Percentiles rank a stretch among this genome's conserved stretches.
These are phyloP conservation scores for Neophaeococcomyces aloes DNA, from an alignment of 2,329 filamentous ascomycete genomes.

Conservation along the genomic window DNA sequence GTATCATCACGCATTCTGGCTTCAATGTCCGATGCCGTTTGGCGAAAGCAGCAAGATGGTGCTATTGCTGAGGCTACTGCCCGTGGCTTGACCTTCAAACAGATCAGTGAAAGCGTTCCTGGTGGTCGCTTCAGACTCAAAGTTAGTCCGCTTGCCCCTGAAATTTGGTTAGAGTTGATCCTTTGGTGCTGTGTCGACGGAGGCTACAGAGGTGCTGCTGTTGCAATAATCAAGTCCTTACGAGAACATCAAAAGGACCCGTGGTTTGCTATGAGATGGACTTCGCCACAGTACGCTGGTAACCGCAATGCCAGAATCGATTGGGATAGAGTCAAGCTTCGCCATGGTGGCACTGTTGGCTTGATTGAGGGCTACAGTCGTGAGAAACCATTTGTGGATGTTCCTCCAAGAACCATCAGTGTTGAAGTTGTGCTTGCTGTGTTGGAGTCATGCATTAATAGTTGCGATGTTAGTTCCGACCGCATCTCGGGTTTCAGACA, in stretches of 20 bases:
- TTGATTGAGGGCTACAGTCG: slow-evolving; percentile 14
- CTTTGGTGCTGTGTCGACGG: slow-evolving; percentile 43
- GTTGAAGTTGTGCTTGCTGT: slow-evolving; percentile 48
- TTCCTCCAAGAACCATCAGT: slow-evolving; percentile 42
- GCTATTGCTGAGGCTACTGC: slow-evolving; percentile 28
- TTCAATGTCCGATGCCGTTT: slow-evolving; percentile 37
- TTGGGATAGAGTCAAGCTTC: slow-evolving; percentile 13
- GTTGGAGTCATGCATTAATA: slow-evolving; percentile 43
- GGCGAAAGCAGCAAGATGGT: slow-evolving; percentile 32
- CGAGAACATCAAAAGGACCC: slow-evolving; percentile 19
- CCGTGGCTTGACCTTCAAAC: slow-evolving; percentile 21
- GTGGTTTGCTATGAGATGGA: slow-evolving; percentile 37
- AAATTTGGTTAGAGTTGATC: slow-evolving; percentile 41
- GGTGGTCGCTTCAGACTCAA: slow-evolving; percentile 31
- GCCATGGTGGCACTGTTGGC: slow-evolving; percentile 11
- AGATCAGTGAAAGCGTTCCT: slow-evolving; percentile 26
- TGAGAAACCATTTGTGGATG: slow-evolving; percentile 29
- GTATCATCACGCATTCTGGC: slow-evolving; percentile 37
- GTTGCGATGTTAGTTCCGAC: slow-evolving; percentile 29
- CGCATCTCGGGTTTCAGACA: slow-evolving; percentile 12
- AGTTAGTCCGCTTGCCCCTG: slow-evolving; percentile 35
- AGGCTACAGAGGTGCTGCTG: slow-evolving; percentile 32
- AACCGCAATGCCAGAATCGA: slow-evolving; percentile 8
- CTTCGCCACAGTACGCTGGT: slow-evolving; percentile 5
- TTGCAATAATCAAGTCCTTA: slow-evolving; percentile 30